phyloP scores from a whole-genome alignment of 2,329 filamentous ascomycete species.

The Diaporthe ilicicola region DNA sequence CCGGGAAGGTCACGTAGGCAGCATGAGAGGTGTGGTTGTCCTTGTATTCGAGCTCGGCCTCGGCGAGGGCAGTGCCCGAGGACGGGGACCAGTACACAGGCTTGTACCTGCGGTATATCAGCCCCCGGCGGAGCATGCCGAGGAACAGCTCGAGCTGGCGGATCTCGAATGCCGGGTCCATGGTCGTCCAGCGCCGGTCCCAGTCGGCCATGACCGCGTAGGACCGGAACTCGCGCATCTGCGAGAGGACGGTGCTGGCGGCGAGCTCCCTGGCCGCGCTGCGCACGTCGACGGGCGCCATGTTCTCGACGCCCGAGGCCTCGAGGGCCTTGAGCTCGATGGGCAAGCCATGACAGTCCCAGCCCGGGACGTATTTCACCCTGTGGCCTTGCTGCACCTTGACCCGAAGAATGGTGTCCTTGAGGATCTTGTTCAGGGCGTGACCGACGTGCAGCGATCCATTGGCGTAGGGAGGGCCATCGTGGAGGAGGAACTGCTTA shows the following conservation, averaged over 20 bases:
- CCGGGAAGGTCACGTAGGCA: conserved; percentile 82
- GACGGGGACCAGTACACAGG: conserved; percentile 90
- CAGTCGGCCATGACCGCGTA: conserved; percentile 86
- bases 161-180: conserved; percentile 79
- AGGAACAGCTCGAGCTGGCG: conserved; percentile 79
- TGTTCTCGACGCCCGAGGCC: conserved; percentile 50
- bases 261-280: conserved; percentile 72
- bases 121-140: conserved; percentile 74
- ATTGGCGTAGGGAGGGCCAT: conserved; percentile 97
- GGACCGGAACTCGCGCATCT: conserved; percentile 77
- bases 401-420: conserved; percentile 88
- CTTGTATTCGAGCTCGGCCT: conserved; percentile 86
- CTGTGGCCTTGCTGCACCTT: conserved; percentile 79
- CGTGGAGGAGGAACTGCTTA: conserved; percentile 82
- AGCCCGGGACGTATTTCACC: conserved; percentile 87
- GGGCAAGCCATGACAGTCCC: conserved; percentile 97
- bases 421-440: conserved; percentile 95
- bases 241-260: conserved; percentile 71
- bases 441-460: conserved; percentile 91
- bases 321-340: conserved; percentile 96
- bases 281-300: conserved; percentile 67
- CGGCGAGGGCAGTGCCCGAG: conserved; percentile 80
- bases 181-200: conserved; percentile 79
- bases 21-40: conserved; percentile 76
- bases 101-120: conserved; percentile 82